Percentiles rank a stretch among this genome's conserved stretches.
phyloP scores from a whole-genome alignment of 305 asterid species.

The Rubia balearica region DNA sequence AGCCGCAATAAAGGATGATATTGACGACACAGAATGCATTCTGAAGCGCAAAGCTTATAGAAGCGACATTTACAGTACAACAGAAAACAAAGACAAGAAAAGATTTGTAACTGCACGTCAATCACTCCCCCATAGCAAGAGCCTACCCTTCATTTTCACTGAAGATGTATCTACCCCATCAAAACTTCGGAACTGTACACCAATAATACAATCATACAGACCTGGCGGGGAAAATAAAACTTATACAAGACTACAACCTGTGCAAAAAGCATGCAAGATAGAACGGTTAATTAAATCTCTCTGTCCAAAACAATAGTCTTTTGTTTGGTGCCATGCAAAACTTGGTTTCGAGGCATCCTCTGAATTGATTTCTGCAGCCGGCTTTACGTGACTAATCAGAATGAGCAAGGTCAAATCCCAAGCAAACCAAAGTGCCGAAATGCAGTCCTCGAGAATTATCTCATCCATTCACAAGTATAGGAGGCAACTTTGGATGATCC shows the following conservation, averaged over 20 bases:
- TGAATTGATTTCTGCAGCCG: background rate
- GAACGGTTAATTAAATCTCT: background rate
- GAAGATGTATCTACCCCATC: slow-evolving; percentile 10
- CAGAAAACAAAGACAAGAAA: background rate
- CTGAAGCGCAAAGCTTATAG: too few species aligned
- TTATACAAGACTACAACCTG: slow-evolving; percentile 8
- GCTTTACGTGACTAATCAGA: background rate
- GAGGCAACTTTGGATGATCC: slow-evolving; percentile 53
- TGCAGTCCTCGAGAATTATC: background rate
- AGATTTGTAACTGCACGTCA: background rate
- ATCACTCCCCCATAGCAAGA: background rate
- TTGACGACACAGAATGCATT: too few species aligned
- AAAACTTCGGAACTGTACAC: slow-evolving; percentile 22
- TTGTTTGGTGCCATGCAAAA: background rate
- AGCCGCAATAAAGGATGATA: too few species aligned
- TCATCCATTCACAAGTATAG: slow-evolving; percentile 31
- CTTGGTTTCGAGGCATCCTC: background rate
- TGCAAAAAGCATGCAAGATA: slow-evolving; percentile 11
- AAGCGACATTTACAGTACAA: background rate
- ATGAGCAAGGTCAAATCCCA: background rate
- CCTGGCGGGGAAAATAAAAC: background rate
- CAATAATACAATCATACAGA: slow-evolving; percentile 22
- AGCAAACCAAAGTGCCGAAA: background rate
- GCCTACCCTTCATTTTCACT: background rate
- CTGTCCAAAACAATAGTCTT: background rate